phyloP scores from a whole-genome alignment of 768 basidiomycete species.

The Pisolithus microcarpus region DNA sequence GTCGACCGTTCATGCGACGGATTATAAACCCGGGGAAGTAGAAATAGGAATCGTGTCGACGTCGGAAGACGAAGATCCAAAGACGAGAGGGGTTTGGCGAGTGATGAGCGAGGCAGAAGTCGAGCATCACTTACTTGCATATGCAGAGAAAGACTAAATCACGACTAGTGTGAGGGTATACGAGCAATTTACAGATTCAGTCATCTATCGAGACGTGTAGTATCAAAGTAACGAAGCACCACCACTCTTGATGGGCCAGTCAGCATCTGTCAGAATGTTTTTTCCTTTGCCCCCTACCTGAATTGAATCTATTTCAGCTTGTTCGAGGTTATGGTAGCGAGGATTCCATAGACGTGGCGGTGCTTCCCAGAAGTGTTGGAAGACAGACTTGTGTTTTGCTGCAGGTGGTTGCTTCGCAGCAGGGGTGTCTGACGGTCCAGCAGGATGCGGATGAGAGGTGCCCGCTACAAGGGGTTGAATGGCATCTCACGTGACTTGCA shows the following conservation, averaged over 20 bases:
- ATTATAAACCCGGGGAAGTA: constrained; percentile 93
- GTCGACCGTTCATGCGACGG: constrained; percentile 89
- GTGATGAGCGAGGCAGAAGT: constrained; percentile 73
- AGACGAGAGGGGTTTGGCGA: constrained; percentile 72
- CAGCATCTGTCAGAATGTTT: neutral
- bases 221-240: constrained; percentile 49
- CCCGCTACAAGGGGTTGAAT: constrained; percentile 21
- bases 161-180: constrained; percentile 1
- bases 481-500: constrained; percentile 1
- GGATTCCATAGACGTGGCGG: constrained; percentile 54
- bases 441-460: constrained; percentile 52
- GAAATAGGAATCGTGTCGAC: constrained; percentile 91
- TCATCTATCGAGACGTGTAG: neutral
- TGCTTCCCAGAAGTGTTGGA: constrained; percentile 60
- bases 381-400: constrained; percentile 14
- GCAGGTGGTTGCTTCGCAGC: neutral
- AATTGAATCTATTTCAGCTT: constrained; percentile 60
- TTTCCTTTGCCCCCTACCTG: constrained; percentile 37
- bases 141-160: constrained; percentile 79
- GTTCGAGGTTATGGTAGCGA: constrained; percentile 39
- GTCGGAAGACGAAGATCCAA: constrained; percentile 61
- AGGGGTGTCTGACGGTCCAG: constrained; percentile 25
- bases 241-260: constrained; percentile 43
- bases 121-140: constrained; percentile 73
- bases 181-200: constrained; percentile 1